phyloP scores from a whole-genome alignment of 371 early-diverging fungal species.

The Actinomortierella wolfii region DNA sequence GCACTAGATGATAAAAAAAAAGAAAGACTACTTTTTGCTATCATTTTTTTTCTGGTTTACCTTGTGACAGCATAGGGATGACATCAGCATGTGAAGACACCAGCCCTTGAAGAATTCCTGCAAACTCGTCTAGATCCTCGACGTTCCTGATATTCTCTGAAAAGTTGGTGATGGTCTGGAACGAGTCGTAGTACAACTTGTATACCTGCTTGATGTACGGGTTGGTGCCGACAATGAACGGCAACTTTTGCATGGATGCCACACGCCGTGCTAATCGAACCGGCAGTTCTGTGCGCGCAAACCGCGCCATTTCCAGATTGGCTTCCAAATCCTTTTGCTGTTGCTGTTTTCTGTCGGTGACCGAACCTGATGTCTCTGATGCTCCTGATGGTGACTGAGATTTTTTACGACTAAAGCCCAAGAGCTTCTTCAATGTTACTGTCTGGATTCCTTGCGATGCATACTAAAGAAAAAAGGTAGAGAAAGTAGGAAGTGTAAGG shows the following conservation, averaged over 20 bases:
- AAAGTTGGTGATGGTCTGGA: slow-evolving; percentile 67
- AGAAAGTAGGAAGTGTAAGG: background rate
- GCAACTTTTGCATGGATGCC: slow-evolving; percentile 81
- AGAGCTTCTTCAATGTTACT: slow-evolving; percentile 81
- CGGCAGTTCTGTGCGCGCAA: slow-evolving; percentile 80
- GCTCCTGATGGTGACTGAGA: slow-evolving; percentile 26
- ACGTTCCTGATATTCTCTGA: slow-evolving; percentile 52
- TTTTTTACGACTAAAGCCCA: slow-evolving; percentile 69
- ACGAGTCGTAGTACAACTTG: slow-evolving; percentile 80
- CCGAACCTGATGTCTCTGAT: slow-evolving; percentile 4
- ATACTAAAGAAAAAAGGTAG: slow-evolving; percentile 41
- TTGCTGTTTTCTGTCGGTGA: slow-evolving; percentile 2
- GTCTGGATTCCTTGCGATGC: slow-evolving; percentile 69
- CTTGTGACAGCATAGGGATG: slow-evolving; percentile 84
- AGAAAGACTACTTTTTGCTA: background rate
- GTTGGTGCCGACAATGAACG: slow-evolving; percentile 91
- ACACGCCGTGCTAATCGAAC: slow-evolving; percentile 83
- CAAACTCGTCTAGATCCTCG: slow-evolving; percentile 61
- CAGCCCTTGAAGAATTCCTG: slow-evolving; percentile 68
- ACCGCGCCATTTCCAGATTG: slow-evolving; percentile 61
- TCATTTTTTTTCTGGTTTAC: slow-evolving; percentile 39
- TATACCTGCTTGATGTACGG: slow-evolving; percentile 84
- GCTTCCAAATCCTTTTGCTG: slow-evolving; percentile 25
- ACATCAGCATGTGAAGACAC: slow-evolving; percentile 81
- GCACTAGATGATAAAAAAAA: slow-evolving; percentile 1